Base-by-base conservation (phyloP, 345 rosid species). In the Firmiana major region DNA sequence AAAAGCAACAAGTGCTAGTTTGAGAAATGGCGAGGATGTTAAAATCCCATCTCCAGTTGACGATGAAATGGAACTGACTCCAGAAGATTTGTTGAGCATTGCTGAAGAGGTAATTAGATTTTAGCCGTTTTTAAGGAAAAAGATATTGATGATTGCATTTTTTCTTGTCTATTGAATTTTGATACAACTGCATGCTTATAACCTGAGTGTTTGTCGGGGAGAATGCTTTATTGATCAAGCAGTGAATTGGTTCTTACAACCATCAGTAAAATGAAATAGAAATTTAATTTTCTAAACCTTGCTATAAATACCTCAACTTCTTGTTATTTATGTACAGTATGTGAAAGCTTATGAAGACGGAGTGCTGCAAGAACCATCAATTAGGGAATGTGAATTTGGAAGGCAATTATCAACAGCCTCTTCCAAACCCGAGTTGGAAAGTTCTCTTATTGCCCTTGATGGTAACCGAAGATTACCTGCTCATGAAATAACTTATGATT, bases 11-110 rank as follows among this genome's bases (percentile, higher is more conserved):
- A 22, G 59, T 19, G 73, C 4, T 73, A 58, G 17, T 17, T 28
- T 26, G 42, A 59, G 59, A 42, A 59, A 45, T 49, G 26, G 48
- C 8, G 46, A 34, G 34, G 80, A 71, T 43, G 9, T n/a, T 65
- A 34, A 73, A 62, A 49, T 65, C 38, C 22, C 51, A 17, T 54
- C 34, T 48, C 64, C 58, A 6, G 28, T 59, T 53, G 77, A 34
- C 24, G 81, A 58, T 31, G 62, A 28, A 4, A 75, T 28, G 28
- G 85, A 78, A 17, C 84, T 90, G 57, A 87, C 86, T 6, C 86
- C 80, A 34, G 87, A 87, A 74, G 93, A 88, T 83, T 74, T 90
- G 13, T 34, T 88, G 54, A 83, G 80, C 83, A 85, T 90, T 70
- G 91, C 91, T 21, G 68, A 82, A 59, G 90, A 88, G 91, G 91